Conservation (phyloP, 306 rosid genomes). For the Dryas drummondii region DNA sequence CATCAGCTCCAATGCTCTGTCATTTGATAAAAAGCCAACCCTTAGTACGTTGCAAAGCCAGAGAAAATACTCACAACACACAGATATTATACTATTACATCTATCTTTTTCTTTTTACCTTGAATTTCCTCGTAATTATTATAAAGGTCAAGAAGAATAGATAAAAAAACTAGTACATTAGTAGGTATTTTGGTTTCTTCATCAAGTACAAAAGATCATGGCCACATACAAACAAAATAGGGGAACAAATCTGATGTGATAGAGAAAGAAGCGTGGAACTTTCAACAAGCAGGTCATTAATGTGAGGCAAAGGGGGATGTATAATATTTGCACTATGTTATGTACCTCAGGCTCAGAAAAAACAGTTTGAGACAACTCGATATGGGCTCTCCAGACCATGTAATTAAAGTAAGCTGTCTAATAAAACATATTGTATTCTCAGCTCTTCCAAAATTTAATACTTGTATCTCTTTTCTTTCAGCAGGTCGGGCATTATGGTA, state of each 20-base stretch:
- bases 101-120: not conserved
- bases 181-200: conserved; percentile 16
- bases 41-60: conserved; percentile 16
- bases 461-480: no score
- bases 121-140: not conserved
- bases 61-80: conserved; percentile 6
- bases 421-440: conserved; percentile 5
- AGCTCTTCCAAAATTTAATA: conserved; percentile 18
- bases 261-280: conserved; percentile 2
- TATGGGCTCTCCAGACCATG: conserved; percentile 29
- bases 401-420: not conserved
- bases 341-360: conserved; percentile 15
- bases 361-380: conserved; percentile 31
- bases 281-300: conserved; percentile 12
- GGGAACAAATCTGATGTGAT: conserved; percentile 14
- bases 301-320: conserved; percentile 14
- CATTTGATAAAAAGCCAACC: conserved; percentile 23
- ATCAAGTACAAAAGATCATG: conserved; percentile 8
- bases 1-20: conserved; percentile 82
- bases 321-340: conserved; percentile 15
- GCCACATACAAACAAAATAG: conserved; percentile 13
- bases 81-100: not conserved
- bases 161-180: not conserved
- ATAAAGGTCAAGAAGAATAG: conserved; percentile 10
- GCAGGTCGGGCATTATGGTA: no score